Evolutionary conservation across 352 stramenopile species (phyloP).

Genomic region (Phytophthora nicotianae): DNA sequence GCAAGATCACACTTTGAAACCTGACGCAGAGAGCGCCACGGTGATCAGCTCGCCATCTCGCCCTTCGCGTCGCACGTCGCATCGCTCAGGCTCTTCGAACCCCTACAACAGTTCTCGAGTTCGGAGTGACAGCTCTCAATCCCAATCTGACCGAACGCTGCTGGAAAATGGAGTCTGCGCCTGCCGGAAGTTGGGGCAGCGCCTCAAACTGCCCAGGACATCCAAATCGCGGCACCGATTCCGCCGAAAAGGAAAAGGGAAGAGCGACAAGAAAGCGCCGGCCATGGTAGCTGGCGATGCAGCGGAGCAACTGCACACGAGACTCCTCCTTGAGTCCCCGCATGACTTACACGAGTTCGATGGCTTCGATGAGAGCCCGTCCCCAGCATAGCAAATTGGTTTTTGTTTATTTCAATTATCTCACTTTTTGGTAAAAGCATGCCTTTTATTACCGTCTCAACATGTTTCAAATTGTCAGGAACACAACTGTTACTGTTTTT

Average conservation of each 20-base stretch:
- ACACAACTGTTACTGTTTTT: too few relatives aligned
- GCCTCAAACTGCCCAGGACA: conserved; percentile 47
- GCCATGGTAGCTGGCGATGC: conserved; percentile 18
- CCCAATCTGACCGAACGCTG: conserved; percentile 48
- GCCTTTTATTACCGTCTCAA: too few relatives aligned
- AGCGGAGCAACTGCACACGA: conserved; percentile 44
- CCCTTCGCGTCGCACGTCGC: conserved; percentile 30
- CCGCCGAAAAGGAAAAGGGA: conserved; percentile 41
- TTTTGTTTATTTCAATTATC: too few relatives aligned
- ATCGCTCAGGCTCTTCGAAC: conserved; percentile 51
- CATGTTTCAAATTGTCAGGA: too few relatives aligned
- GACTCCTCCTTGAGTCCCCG: conserved; percentile 48
- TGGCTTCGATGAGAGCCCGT: conserved; percentile 38
- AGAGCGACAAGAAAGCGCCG: conserved; percentile 26
- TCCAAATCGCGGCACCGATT: conserved; percentile 40
- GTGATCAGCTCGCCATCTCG: conserved; percentile 25
- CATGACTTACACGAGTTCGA: conserved; percentile 51
- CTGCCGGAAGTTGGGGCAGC: conserved; percentile 65
- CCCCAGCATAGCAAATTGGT: conserved; percentile 15
- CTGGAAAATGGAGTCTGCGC: conserved; percentile 52
- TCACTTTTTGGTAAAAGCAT: too few relatives aligned
- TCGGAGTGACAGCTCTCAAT: conserved; percentile 33
- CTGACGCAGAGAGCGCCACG: conserved; percentile 26
- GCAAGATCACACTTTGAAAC: conserved; percentile 2
- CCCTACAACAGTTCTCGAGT: conserved; percentile 30